These are phyloP conservation scores for Nemania serpens DNA, from an alignment of 2,329 filamentous ascomycete species.

Conservation along the genomic window DNA sequence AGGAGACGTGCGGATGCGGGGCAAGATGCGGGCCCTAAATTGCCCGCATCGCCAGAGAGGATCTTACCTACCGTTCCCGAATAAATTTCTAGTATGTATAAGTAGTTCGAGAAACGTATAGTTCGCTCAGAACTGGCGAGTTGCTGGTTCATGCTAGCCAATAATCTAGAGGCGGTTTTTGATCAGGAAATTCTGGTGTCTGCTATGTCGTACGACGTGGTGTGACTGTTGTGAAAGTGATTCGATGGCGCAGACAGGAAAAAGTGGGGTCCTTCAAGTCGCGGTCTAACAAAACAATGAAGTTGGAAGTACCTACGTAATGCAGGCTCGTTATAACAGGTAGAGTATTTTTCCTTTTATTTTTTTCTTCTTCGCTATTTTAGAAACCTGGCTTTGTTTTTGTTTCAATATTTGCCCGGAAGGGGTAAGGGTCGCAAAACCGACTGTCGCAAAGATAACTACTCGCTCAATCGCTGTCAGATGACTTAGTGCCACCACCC, in stretches of 20 bases:
- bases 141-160: not conserved
- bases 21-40: slow-evolving; percentile 8
- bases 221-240: slow-evolving; percentile 25
- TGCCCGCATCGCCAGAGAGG: slow-evolving; percentile 4
- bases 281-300: not conserved
- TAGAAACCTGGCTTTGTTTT: no score
- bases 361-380: not conserved
- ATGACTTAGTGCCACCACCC: no score
- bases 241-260: slow-evolving; percentile 29
- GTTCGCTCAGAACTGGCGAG: not conserved
- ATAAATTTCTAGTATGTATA: no score
- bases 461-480: no score
- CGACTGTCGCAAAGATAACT: not conserved
- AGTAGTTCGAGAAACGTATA: not conserved
- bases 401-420: no score
- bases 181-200: slow-evolving; percentile 27
- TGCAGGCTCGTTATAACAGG: slow-evolving; percentile 3
- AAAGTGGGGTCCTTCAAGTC: not conserved
- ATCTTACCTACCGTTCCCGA: no score
- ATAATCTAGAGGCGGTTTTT: not conserved
- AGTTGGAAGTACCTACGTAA: not conserved
- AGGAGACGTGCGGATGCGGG: slow-evolving; percentile 2
- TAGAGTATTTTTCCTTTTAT: not conserved
- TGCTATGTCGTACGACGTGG: slow-evolving; percentile 32
- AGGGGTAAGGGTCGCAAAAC: not conserved